These are phyloP conservation scores for Cercospora citrullina DNA, from an alignment of 2,329 filamentous ascomycete species.

Conservation along the genomic window DNA sequence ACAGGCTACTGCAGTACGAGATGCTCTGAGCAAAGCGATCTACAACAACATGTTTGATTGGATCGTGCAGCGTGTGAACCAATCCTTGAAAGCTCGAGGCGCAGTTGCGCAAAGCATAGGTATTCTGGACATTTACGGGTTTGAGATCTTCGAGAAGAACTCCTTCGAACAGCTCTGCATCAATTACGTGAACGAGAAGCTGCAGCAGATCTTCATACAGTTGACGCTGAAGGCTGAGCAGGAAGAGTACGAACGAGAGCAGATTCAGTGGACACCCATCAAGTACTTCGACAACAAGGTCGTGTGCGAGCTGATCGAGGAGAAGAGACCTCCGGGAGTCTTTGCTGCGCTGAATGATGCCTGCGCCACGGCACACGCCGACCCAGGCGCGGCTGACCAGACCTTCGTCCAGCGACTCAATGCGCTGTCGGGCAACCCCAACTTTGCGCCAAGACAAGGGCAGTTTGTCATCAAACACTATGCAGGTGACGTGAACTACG, in stretches of 20 bases:
- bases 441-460: conserved; percentile 87
- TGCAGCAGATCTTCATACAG: conserved; percentile 99
- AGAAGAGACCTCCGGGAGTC: conserved; percentile 82
- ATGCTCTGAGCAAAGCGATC: conserved; percentile 91
- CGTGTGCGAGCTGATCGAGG: conserved; percentile 95
- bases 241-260: conserved; percentile 91
- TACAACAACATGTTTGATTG: conserved; percentile 98
- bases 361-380: conserved; percentile 95
- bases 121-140: conserved; percentile 98
- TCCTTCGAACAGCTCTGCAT: conserved; percentile 99
- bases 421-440: conserved; percentile 80
- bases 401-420: conserved; percentile 94
- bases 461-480: conserved; percentile 99
- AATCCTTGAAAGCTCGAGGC: conserved; percentile 77
- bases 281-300: conserved; percentile 99
- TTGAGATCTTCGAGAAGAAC: conserved; percentile 99
- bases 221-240: conserved; percentile 94
- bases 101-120: conserved; percentile 81
- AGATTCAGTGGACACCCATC: conserved; percentile 98
- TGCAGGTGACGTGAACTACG: conserved; percentile 93
- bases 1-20: conserved; percentile 82
- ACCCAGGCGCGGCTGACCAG: conserved; percentile 88
- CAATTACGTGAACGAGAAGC: conserved; percentile 99
- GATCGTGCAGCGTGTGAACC: conserved; percentile 94
- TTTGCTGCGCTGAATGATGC: conserved; percentile 97